Evolutionary conservation across 2,329 filamentous ascomycete species (phyloP).

Genomic region (Daldinia sp.): DNA sequence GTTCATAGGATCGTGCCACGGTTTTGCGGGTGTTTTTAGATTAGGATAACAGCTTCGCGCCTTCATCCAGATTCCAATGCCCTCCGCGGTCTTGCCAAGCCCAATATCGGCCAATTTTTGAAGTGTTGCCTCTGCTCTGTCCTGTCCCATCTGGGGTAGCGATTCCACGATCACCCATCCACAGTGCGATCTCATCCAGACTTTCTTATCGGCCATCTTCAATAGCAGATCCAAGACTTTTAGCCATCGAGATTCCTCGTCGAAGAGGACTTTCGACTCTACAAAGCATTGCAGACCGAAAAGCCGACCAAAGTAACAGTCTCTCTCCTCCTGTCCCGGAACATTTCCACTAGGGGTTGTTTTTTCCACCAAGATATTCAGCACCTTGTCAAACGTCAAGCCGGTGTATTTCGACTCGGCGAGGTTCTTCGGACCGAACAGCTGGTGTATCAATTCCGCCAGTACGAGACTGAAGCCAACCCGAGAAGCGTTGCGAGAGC

Average conservation of each 20-base stretch:
- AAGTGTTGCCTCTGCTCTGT: conserved; percentile 69
- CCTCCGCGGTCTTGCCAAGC: conserved; percentile 83
- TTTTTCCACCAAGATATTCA: conserved; percentile 63
- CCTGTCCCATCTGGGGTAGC: conserved; percentile 67
- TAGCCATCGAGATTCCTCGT: conserved; percentile 66
- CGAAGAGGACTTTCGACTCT: conserved; percentile 76
- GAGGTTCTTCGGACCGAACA: conserved; percentile 64
- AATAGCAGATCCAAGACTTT: conserved; percentile 77
- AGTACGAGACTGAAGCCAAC: conserved; percentile 90
- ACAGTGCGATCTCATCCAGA: conserved; percentile 89
- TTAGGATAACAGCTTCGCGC: conserved; percentile 70
- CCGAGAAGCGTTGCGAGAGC: conserved; percentile 86
- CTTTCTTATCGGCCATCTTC: conserved; percentile 79
- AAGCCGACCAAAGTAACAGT: conserved; percentile 83
- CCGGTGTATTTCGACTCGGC: conserved; percentile 58
- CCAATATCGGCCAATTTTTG: conserved; percentile 69
- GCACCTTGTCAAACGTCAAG: conserved; percentile 63
- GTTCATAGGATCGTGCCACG: conserved; percentile 82
- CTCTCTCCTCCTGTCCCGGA: conserved; percentile 78
- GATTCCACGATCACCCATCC: conserved; percentile 82
- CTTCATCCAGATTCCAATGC: conserved; percentile 86
- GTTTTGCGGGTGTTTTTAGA: conserved; percentile 70
- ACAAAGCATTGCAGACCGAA: conserved; percentile 90
- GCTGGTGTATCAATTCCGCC: conserved; percentile 78
- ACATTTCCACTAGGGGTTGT: conserved; percentile 62